Base-by-base conservation (phyloP, 306 rosid genomes). In the Arachis stenosperma region DNA sequence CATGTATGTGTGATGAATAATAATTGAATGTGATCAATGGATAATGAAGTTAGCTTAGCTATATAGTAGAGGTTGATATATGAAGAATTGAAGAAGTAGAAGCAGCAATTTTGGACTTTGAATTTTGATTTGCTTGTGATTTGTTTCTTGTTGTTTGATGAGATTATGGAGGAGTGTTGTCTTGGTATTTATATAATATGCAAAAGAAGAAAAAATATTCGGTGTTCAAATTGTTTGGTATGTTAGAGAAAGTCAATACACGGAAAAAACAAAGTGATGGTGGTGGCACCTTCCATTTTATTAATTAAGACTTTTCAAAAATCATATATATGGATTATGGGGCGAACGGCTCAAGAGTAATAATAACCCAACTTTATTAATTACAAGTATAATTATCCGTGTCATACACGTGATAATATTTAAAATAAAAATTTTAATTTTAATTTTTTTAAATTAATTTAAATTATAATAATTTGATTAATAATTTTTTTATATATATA, bases 1-100 rank as follows among this genome's bases (percentile, higher is more conserved):
- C 92, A 86, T 90, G 6, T 37, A 15, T 51, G 5, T 51, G n/a
- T 51, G 52, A 47, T 47, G n/a, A 11, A 47, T 22, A 22, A 22
- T 22, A 22, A 22, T 22, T 22, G 52, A 47, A 10, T 10, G 4
- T 47, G 12, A 47, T 47, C 52, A 47, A 47, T 9, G 12, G 0
- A 22, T 22, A 47, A 47, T 47, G 48, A 44, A 9, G 10, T 0
- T 6, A 44, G 27, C 27, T 44, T 6, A 44, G 48, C 48, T 44
- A 44, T 44, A 44, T 33, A 33, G 4, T 33, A 33, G 37, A 33
- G 37, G 37, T 33, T 46, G 51, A 46, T 7, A 46, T 1, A 14
- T 48, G 54, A 48, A 42, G 46, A 8, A 6, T 22, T 22, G 51
- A 48, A 12, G 54, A 5, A 14, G 5, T 48, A 14, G 11, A 46